Base-by-base conservation (phyloP, 331 rosid species). In the Malus hybrid region DNA sequence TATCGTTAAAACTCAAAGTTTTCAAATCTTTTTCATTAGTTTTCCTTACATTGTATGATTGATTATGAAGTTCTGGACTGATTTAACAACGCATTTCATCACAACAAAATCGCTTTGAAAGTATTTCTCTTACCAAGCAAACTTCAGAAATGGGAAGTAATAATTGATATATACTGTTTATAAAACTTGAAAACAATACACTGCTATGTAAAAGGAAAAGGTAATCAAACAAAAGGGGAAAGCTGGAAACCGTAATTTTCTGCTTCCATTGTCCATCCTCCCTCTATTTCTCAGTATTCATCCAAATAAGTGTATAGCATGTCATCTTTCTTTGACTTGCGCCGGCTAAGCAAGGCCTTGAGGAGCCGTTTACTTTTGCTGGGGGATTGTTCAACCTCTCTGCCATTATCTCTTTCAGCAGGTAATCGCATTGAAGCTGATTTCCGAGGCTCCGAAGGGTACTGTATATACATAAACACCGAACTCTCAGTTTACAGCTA, bases 271-370 rank as follows among this genome's bases (percentile, higher is more conserved):
- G 78, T 34, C 20, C 66, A 78, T 7, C 48, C 48, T 42, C 48
- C 5, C 14, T 42, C 48, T 10, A 42, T 42, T 42, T 28, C 78
- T 90, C 88, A 94, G 77, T 91, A 95, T 86, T 92, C 99, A 10
- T 95, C 99, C 92, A 95, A 77, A 78, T 92, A 95, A 63, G 96
- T 89, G 80, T 95, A 92, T 70, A 95, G 78, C 88, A 70, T 90
- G 19, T 95, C 97, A 68, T 95, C 97, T 85, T 92, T 95, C 93
- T 92, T 95, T 5, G 97, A 92, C 84, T 92, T 95, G 79, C 99
- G 96, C 76, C 99, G 87, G 82, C 99, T 95, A 71, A 95, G 97
- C 63, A 95, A 80, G 61, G 99, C 97, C 85, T 90, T 95, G 44
- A 95, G 84, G 28, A 95, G 97, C 55, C 97, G 89, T 81, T 92